Evolutionary conservation across 2,329 filamentous ascomycete species (phyloP), one percentile per base, ranked within the genome.

Genomic region (Alternaria triticimaculans): DNA sequence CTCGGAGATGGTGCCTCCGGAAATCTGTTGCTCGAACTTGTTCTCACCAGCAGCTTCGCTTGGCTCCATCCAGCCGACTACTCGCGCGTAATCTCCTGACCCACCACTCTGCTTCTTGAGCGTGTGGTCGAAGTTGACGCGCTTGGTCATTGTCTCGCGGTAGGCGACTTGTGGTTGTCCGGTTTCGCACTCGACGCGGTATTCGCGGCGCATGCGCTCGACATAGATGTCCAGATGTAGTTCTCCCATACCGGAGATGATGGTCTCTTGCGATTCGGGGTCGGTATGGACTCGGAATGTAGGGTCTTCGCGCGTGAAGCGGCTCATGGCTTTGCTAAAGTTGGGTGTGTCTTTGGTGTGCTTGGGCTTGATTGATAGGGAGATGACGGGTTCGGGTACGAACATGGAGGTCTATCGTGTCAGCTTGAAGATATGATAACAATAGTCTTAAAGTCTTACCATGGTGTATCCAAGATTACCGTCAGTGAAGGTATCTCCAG

Each of bases 191-290:
- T 97, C 96, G 58, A 97, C 94, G 78, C 92, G 93, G 87, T 99
- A 99, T 83, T 99, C 96, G 77, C 96, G 91, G 73, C 92, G 91
- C 84, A 99, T 94, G 72, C 96, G 94, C 84, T 99, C 96, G 55
- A 99, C 90, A 81, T 99, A 99, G 76, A 99, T 97, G 76, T 97
- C 94, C 26, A 99, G 86, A 81, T 99, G 96, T 71, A 99, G 82
- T 81, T 99, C 96, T 72, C 96, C 96, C 96, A 99, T 99, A 64
- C 96, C 96, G 45, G 92, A 96, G 77, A 99, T 98, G 77, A 99
- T 97, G 51, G 95, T 98, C 84, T 99, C 93, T 78, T 97, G 92
- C 68, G 91, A 95, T 83, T 99, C 96, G 15, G 88, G 82, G 77
- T 99, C 96, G 74, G 97, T 94, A 74, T 93, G 91, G 41, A 99